Base-by-base conservation (phyloP, 495 filamentous ascomycete species). In the Sporormia fimetaria region DNA sequence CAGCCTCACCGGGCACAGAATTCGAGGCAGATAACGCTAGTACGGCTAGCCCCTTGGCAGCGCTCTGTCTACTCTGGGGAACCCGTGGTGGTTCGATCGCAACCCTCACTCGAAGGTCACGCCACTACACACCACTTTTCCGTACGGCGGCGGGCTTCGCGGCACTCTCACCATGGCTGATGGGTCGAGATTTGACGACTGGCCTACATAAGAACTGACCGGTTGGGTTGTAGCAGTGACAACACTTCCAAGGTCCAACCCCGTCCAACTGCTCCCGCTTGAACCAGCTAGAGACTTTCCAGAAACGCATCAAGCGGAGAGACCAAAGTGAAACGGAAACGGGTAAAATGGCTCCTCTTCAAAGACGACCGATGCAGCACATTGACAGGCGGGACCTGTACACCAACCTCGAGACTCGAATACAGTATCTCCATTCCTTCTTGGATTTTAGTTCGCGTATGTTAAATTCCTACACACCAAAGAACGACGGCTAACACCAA, bases 351-450 rank as follows among this genome's bases (percentile, higher is more conserved):
- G 30, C 34, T 31, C 37, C 37, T 21, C 44, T 40, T 26, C 37
- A 36, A 12, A 14, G 37, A 1, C 37, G 30, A n/a, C 33, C 34
- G 18, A 51, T 51, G 47, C 33, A 54, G 34, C 79, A 83, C 60
- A 69, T 85, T 51, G 73, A 78, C 58, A 73, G 80, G 15, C 77
- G 78, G 55, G 67, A 73, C 16, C 62, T 85, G 8, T 83, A 83
- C 58, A 80, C 72, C 14, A 69, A 66, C 38, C 67, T 85, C 1
- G 75, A 79, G 39, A 67, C 73, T 2, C 67, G 80, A 37, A 74
- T 85, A 39, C 68, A 71, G 42, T 84, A 85, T 44, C 65, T 84
- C 3, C 77, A 80, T 40, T 68, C 71, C 3, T 82, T 85, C 24
- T 69, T 85, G 11, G 80, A 84, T 52, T 85, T 83, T 59, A 74